Evolutionary conservation across 2,329 filamentous ascomycete genomes (phyloP), one percentile per base, ranked within the genome.

Genomic region (Stagonosporopsis rhizophila): DNA sequence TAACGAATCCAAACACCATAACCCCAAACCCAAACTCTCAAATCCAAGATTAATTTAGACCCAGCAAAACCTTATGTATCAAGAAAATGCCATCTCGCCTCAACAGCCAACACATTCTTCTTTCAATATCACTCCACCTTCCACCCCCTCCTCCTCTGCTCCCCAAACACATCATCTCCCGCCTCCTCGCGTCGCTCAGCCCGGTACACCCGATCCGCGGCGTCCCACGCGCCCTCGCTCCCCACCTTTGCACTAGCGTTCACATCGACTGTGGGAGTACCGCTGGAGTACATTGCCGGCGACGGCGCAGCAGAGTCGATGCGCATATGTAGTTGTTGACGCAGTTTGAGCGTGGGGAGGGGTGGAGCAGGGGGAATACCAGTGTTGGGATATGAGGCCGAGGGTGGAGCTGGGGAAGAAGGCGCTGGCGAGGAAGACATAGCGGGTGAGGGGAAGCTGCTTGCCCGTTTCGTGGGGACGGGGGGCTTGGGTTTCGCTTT

Each of bases 121-220:
- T 19, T 32, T 6, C 12, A 32, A 3, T n/a, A n/a, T 40, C 35
- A 49, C 15, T 28, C 37, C 17, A 8, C 38, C 28, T 35, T 34
- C 47, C 53, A 51, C 30, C 41, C 53, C 25, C 17, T 22, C 37
- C 53, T 23, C 22, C 53, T 46, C 46, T 47, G 40, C 46, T 44
- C 39, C 15, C 44, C 51, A 49, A 39, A 49, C 12, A 34, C 32
- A 40, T 54, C 52, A 4, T 17, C n/a, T 6, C 8, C 23, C 7
- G n/a, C 12, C 32, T 15, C 30, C 30, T 3, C 14, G 4, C 30
- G 30, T 14, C 30, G 14, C 30, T 32, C 30, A 32, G 30, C 30
- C 14, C 2, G 2, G 15, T 32, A 32, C 3, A 3, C 12, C 14
- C 30, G 9, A 34, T 48, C 45, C 1, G 17, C 34, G 9, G 23